Conservation (phyloP, 441 rosid genomes). For the Populus tomentosa region DNA sequence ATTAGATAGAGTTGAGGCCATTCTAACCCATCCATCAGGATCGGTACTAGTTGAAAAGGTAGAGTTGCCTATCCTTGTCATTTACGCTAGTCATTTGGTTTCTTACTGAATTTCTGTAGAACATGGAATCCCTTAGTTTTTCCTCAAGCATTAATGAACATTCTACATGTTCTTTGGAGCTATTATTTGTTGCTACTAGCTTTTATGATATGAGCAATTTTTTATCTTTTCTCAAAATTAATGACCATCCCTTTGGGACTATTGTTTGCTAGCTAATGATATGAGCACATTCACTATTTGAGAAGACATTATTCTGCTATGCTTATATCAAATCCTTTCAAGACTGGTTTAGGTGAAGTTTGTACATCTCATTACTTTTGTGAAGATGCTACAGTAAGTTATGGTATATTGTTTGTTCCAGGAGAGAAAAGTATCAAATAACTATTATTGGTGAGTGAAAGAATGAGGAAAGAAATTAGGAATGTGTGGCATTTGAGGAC, state of each 20-base stretch:
- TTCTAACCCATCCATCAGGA: constrained; percentile 45
- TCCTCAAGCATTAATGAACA: background rate
- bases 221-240: background rate
- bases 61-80: background rate
- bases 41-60: background rate
- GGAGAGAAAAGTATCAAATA: background rate
- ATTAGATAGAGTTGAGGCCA: constrained; percentile 79
- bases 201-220: background rate
- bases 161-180: background rate
- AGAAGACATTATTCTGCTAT: background rate
- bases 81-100: background rate
- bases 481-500: too few species aligned
- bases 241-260: background rate
- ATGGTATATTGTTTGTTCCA: background rate
- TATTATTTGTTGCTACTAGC: background rate
- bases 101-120: background rate
- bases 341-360: background rate
- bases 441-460: background rate
- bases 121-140: background rate
- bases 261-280: background rate
- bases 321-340: background rate
- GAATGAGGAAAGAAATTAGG: background rate
- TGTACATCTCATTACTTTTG: background rate
- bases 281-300: background rate
- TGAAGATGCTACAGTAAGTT: background rate